Conservation (phyloP, 1,284 basidiomycete species). For the Violaceomyces palustris region DNA sequence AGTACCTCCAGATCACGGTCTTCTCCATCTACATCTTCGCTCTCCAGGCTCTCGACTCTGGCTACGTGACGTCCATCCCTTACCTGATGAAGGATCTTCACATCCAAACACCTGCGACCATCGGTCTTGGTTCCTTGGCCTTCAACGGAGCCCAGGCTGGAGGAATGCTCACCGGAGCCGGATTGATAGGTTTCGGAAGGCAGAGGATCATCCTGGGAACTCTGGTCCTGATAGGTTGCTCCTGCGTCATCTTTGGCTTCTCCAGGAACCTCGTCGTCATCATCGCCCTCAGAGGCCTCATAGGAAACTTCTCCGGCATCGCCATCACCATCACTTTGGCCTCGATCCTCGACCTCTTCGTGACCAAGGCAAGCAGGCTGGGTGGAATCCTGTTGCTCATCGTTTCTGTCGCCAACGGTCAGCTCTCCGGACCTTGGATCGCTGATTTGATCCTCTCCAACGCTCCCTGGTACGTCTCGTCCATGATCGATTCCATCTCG, state of each 20-base stretch:
- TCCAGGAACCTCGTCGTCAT: conserved; percentile 5
- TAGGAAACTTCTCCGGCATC: conserved; percentile 17
- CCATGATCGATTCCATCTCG: too few species aligned
- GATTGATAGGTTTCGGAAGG: conserved; percentile 15
- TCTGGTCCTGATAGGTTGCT: conserved; percentile 9
- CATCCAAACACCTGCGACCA: not conserved
- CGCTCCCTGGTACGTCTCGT: conserved; percentile 15
- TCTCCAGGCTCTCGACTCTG: conserved; percentile 26
- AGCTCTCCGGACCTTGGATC: conserved; percentile 33
- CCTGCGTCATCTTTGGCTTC: conserved; percentile 24
- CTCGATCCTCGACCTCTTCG: conserved; percentile 22
- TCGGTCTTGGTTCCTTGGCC: conserved; percentile 10
- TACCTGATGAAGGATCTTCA: conserved; percentile 6
- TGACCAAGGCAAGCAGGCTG: conserved; percentile 12
- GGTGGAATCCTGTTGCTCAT: conserved; percentile 9
- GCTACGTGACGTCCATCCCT: conserved; percentile 19
- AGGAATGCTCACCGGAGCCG: conserved; percentile 22
- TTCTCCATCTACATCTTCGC: conserved; percentile 18
- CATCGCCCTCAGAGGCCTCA: conserved; percentile 5
- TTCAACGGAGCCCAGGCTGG: conserved; percentile 29
- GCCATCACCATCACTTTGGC: conserved; percentile 13
- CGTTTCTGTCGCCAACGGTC: conserved; percentile 7
- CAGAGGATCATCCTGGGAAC: conserved; percentile 13
- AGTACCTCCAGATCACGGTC: conserved; percentile 13
- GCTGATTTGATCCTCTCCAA: conserved; percentile 11